Conservation (phyloP, 768 basidiomycete genomes). For the Kwoniella bestiolae region DNA sequence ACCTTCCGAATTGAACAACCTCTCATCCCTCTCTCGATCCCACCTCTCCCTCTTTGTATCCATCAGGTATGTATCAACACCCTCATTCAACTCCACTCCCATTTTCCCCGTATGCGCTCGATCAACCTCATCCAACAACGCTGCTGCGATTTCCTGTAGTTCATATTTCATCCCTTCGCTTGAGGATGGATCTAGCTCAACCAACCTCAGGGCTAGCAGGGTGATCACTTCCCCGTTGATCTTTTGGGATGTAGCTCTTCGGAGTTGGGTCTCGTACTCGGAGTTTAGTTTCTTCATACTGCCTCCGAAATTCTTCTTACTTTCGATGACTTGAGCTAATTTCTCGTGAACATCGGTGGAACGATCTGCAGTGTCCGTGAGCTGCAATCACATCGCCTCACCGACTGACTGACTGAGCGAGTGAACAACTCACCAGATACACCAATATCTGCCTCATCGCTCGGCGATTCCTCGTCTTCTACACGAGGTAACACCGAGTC, state of each 20-base stretch:
- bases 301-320: neutral
- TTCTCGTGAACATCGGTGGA: neutral
- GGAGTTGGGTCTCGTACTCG: neutral
- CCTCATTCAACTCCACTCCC: neutral
- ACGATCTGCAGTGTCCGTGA: too few relatives aligned
- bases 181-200: neutral
- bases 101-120: neutral
- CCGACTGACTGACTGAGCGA: too few relatives aligned
- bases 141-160: neutral
- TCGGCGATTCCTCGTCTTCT: too few relatives aligned
- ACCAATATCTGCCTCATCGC: too few relatives aligned
- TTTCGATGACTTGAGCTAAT: neutral
- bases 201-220: neutral
- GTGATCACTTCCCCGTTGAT: neutral
- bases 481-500: too few relatives aligned
- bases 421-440: too few relatives aligned
- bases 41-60: neutral
- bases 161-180: neutral
- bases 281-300: neutral
- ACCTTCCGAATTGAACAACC: slow-evolving; percentile 7
- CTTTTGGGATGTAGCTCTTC: too few relatives aligned
- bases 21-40: neutral
- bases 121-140: neutral
- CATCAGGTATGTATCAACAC: neutral
- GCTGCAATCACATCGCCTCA: too few relatives aligned